Base-by-base conservation (phyloP, 768 basidiomycete genomes). In the Mycena alexandri region DNA sequence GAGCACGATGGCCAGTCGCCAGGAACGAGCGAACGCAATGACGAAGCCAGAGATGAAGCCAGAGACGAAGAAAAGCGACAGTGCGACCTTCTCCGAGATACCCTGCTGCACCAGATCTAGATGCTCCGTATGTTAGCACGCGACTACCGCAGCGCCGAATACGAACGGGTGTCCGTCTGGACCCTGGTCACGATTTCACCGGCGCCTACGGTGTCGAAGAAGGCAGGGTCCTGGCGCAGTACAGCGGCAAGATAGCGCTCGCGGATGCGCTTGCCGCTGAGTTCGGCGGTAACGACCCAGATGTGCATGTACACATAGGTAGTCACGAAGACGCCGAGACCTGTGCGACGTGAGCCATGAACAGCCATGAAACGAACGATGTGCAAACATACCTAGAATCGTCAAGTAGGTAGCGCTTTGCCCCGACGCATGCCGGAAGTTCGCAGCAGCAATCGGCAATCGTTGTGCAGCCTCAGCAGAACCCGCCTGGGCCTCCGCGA, bases 101-200 rank as follows among this genome's bases (percentile, higher is more conserved):
- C 94, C 95, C 76, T 93, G 91, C 73, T 97, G 96, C 4, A 98
- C 89, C 41, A 97, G 79, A 80, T 96, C 92, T 93, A 13, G 17
- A 63, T n/a, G n/a, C n/a, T n/a, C n/a, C n/a, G 33, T 10, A 9
- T 46, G 55, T 24, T 62, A 50, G 38, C 56, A 21, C 65, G 33
- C 7, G 7, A 6, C 12, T 5, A 53, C 11, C 34, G 34, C 34
- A 12, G 34, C 34, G 34, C 34, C 9, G 57, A 11, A 43, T 36
- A 80, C 89, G 65, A 74, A 92, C 92, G 93, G 29, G 92, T 93
- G 75, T 94, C 92, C 0, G 92, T 93, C 76, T 94, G 91, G 65
- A 98, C 97, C 46, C 95, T 89, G 7, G 96, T 97, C 0, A 96
- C 92, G 24, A 98, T 90, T 75, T 98, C 96, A 66, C 96, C 96